Evolutionary conservation across 345 rosid species (phyloP).

Genomic region (Heritiera littoralis): DNA sequence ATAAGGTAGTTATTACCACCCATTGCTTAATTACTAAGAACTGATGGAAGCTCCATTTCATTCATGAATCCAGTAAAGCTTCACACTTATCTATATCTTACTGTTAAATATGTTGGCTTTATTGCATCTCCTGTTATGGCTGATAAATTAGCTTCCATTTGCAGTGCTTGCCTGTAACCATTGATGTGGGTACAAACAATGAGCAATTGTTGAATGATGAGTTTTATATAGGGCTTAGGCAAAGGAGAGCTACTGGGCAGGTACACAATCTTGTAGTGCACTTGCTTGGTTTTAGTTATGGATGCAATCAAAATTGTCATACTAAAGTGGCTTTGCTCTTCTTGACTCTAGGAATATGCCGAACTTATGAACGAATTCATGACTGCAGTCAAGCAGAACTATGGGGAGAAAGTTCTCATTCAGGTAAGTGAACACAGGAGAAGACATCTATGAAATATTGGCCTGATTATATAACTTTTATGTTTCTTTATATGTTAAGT

Average conservation of each 20-base stretch:
- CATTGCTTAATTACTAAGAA: not conserved
- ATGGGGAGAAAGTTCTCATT: constrained; percentile 89
- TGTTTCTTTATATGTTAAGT: not conserved
- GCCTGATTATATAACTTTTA: not conserved
- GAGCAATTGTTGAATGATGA: constrained; percentile 83
- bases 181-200: constrained; percentile 96
- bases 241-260: constrained; percentile 91
- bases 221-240: constrained; percentile 91
- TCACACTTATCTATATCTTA: not conserved
- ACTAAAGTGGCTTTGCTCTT: constrained; percentile 24
- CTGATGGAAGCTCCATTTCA: not conserved
- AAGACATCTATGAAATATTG: not conserved
- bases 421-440: constrained; percentile 49
- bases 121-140: not conserved
- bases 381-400: constrained; percentile 87
- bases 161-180: constrained; percentile 92
- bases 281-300: constrained; percentile 13
- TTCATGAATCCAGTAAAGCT: not conserved
- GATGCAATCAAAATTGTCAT: not conserved
- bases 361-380: constrained; percentile 90
- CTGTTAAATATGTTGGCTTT: not conserved
- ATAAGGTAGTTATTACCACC: not conserved
- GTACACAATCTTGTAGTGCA: constrained; percentile 30
- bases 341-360: constrained; percentile 70
- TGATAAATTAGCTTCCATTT: constrained; percentile 6